Percentiles rank a stretch among this genome's conserved stretches.
phyloP scores from a whole-genome alignment of 345 rosid genomes.

The Gossypium arboreum region DNA sequence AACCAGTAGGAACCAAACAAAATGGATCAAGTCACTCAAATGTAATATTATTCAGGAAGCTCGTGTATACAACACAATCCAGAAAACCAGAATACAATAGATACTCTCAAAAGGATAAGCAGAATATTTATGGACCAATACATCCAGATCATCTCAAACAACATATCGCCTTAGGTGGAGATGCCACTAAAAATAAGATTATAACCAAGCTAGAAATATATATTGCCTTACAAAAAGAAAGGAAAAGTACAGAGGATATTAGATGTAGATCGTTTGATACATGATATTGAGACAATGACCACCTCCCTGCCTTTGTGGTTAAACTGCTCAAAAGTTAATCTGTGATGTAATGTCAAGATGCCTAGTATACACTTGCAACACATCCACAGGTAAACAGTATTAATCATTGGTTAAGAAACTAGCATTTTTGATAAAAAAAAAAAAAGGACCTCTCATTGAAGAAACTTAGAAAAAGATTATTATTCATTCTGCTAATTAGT shows the following conservation, averaged over 20 bases:
- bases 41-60: neutral
- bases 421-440: neutral
- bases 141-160: conserved; percentile 3
- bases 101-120: neutral
- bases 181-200: neutral
- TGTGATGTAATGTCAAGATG: neutral
- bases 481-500: too few species aligned
- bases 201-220: neutral
- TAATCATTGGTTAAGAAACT: neutral
- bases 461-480: too few species aligned
- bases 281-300: neutral
- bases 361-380: neutral
- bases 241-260: neutral
- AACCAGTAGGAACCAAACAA: conserved; percentile 3
- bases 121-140: too few species aligned
- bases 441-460: too few species aligned
- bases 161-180: neutral
- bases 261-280: neutral
- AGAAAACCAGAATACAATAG: neutral
- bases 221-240: neutral
- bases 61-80: neutral
- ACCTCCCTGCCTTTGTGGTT: neutral
- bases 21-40: neutral
- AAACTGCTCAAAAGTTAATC: neutral
- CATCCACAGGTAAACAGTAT: neutral